Percentiles rank a stretch among this genome's conserved stretches.
Evolutionary conservation across 176 grass and related monocot species (phyloP).

Genomic region (Olyra latifolia): DNA sequence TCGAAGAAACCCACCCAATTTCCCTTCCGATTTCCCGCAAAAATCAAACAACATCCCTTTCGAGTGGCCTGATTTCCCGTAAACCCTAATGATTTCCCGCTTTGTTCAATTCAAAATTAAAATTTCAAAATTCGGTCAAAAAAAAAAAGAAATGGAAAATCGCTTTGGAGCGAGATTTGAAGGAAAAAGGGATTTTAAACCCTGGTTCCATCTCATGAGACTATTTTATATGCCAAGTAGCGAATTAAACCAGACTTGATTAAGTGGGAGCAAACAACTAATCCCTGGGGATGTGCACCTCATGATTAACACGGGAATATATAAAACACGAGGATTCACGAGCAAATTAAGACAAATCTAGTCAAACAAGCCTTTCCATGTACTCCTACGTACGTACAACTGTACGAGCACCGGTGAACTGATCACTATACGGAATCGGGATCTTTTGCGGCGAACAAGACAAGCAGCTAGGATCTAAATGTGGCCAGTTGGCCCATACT

Average conservation of each 20-base stretch:
- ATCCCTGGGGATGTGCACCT: background rate
- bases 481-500: background rate
- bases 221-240: no score
- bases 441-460: conserved; percentile 32
- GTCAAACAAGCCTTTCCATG: conserved; percentile 18
- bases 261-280: background rate
- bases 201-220: no score
- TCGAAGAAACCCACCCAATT: no score
- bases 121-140: no score
- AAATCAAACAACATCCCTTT: no score
- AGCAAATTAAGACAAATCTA: background rate
- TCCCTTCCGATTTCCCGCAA: no score
- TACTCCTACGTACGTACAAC: background rate
- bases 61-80: no score
- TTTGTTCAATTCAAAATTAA: no score
- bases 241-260: background rate
- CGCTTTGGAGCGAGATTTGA: no score
- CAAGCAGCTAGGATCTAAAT: conserved; percentile 24
- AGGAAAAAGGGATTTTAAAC: no score
- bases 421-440: background rate
- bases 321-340: background rate
- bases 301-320: background rate
- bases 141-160: no score
- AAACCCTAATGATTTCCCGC: no score
- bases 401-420: conserved; percentile 3